Base-by-base conservation (phyloP, 345 rosid genomes). In the Conringia planisiliqua region DNA sequence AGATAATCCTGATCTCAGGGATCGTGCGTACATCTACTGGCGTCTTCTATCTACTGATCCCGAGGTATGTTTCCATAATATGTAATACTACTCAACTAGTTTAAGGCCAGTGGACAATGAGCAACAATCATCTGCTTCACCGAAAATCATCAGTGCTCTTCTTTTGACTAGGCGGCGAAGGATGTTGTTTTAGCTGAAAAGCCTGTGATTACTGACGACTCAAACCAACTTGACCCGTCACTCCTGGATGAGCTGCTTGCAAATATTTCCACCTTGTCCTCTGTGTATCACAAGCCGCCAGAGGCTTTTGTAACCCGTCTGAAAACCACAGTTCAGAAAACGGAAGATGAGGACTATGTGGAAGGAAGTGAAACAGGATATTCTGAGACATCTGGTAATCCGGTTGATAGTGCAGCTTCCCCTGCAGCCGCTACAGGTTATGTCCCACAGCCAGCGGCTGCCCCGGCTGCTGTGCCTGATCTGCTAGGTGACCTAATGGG, bases 121-220 rank as follows among this genome's bases (percentile, higher is more conserved):
- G 36, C 55, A 35, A 56, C 50, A 46, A 3, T 30, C 52, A 46
- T 18, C n/a, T 22, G 88, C 85, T 68, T 52, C 39, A 55, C 42
- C 22, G 30, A 75, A 18, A 83, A 40, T 22, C 33, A 50, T 50
- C 46, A 26, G 52, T 59, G 61, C 29, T 43, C 75, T 68, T 78
- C 22, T 51, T 40, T 72, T 30, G 76, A 68, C 65, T 89, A 94
- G 98, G 97, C 98, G 20, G 98, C 97, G 9, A 91, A 94, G 83
- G 98, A 94, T 79, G 90, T 94, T 50, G 97, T 94, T 71, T 83
- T 94, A 70, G 97, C 97, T 77, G 98, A 94, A 84, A 94, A 94
- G 78, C 98, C 97, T 48, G 98, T 94, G 75, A 94, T 94, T 29
- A 87, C 83, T 40, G 97, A 94, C 16, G 96, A 94, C 82, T 94